Evolutionary conservation across 2,329 filamentous ascomycete species (phyloP).

Genomic region (Penicillium sp.): DNA sequence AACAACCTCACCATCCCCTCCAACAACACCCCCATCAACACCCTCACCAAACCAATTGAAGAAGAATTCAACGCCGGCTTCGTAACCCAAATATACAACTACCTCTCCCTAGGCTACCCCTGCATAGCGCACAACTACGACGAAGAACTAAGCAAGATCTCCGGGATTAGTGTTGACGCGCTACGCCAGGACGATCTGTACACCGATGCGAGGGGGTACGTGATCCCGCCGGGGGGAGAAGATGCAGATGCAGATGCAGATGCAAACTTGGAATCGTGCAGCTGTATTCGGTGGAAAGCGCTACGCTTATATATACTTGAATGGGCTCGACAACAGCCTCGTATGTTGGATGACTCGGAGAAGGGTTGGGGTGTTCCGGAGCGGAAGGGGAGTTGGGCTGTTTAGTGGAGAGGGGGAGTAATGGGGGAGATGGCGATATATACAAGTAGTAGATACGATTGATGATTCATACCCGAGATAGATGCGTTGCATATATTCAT

Average conservation of each 20-base stretch:
- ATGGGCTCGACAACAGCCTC: constrained; percentile 87
- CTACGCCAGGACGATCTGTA: constrained; percentile 72
- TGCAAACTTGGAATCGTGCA: too few relatives aligned
- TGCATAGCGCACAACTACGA: constrained; percentile 83
- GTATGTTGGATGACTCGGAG: constrained; percentile 64
- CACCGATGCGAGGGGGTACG: constrained; percentile 72
- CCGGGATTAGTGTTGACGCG: constrained; percentile 68
- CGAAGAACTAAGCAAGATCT: constrained; percentile 81
- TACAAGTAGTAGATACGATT: too few relatives aligned
- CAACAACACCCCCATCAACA: too few relatives aligned
- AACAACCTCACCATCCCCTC: too few relatives aligned
- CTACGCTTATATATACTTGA: constrained; percentile 82
- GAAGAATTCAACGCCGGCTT: constrained; percentile 81
- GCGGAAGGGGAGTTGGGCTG: constrained; percentile 69
- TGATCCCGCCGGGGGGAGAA: constrained; percentile 59
- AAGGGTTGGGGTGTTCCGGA: constrained; percentile 73
- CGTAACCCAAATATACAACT: constrained; percentile 96
- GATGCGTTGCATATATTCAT: too few relatives aligned
- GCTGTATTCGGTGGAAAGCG: constrained; percentile 82
- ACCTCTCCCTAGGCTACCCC: constrained; percentile 89
- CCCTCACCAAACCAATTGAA: constrained; percentile 42
- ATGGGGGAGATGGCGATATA: too few relatives aligned
- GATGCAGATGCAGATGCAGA: constrained; percentile 26
- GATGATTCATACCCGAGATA: too few relatives aligned
- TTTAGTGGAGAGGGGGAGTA: too few relatives aligned